Percentiles rank a stretch among this genome's conserved stretches.
Evolutionary conservation across 176 grass and related monocot species (phyloP).

Genomic region (Dactylis glomerata): DNA sequence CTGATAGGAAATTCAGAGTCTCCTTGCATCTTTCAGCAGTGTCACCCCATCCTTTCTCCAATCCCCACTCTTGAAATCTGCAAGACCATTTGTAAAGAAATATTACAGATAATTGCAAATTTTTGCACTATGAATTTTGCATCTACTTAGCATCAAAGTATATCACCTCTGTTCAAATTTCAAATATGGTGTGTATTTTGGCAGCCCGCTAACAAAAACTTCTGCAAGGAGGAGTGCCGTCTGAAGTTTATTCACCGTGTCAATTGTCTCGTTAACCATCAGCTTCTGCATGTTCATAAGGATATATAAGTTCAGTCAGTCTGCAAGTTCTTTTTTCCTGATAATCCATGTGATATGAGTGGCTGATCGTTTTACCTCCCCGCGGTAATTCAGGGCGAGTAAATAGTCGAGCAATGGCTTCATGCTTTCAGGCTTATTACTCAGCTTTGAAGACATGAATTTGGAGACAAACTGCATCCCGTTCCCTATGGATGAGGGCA

Average conservation of each 20-base stretch:
- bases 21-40: slow-evolving; percentile 77
- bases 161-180: slow-evolving; percentile 87
- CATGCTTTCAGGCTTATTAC: slow-evolving; percentile 59
- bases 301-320: not conserved
- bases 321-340: not conserved
- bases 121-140: not conserved
- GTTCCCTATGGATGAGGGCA: slow-evolving; percentile 88
- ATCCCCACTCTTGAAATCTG: slow-evolving; percentile 97
- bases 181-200: slow-evolving; percentile 66
- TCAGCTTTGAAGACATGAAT: slow-evolving; percentile 74
- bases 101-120: not conserved
- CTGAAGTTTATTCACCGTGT: slow-evolving; percentile 88
- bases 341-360: not conserved
- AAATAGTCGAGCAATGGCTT: slow-evolving; percentile 81
- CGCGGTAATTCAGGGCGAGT: slow-evolving; percentile 59
- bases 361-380: slow-evolving; percentile 50
- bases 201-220: slow-evolving; percentile 60
- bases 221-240: slow-evolving; percentile 84
- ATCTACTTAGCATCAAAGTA: not conserved
- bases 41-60: slow-evolving; percentile 99
- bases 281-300: slow-evolving; percentile 64
- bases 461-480: slow-evolving; percentile 76
- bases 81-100: not conserved
- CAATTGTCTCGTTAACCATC: slow-evolving; percentile 71
- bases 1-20: slow-evolving; percentile 75